Evolutionary conservation across 78 protist genomes (phyloP), one percentile per base, ranked within the genome.

Genomic region (Dictyostelium firmibasis): DNA sequence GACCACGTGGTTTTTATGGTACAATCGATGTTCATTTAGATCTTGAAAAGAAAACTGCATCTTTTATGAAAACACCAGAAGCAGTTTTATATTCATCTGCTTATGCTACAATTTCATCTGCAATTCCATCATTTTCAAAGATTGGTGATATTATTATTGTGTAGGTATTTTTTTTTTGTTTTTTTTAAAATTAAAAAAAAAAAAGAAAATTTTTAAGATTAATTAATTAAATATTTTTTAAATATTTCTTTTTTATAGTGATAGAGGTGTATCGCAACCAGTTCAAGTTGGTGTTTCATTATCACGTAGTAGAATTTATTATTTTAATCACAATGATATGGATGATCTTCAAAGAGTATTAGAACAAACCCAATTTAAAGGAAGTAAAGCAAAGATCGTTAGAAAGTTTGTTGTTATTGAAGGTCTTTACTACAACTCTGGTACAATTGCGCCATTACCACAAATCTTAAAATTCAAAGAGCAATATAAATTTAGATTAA

Each of bases 1-100:
- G 99, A 10, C 99, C 99, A 20, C 88, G 99, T 18, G 99, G 99
- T 38, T 99, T 99, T 96, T 98, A 98, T 95, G 99, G 99, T 50
- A 97, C 99, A 1, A 84, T 98, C 23, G 97, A 96, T 87, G 86
- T 57, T 36, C 99, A 99, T 81, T 69, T 97, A 2, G 86, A 97
- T 4, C 96, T 98, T 18, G 99, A 99, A 95, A 41, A 74, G 38
- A 53, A 43, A 16, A 50, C 98, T 13, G 98, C 98, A 33, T 2
- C 60, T 36, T 97, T 98, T 53, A 18, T 94, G 82, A 81, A 83
- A 53, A 81, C 96, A 3, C 95, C 92, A 64, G 92, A 67, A 10
- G 91, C 99, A 18, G 96, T 98, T 75, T 27, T 98, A 18, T 99
- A 98, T 88, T 96, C 99, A 27, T 98, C 91, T 47, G 97, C 95